Evolutionary conservation across 108 stramenopile species (phyloP), one percentile per base, ranked within the genome.

Genomic region (Fistulifera solaris): DNA sequence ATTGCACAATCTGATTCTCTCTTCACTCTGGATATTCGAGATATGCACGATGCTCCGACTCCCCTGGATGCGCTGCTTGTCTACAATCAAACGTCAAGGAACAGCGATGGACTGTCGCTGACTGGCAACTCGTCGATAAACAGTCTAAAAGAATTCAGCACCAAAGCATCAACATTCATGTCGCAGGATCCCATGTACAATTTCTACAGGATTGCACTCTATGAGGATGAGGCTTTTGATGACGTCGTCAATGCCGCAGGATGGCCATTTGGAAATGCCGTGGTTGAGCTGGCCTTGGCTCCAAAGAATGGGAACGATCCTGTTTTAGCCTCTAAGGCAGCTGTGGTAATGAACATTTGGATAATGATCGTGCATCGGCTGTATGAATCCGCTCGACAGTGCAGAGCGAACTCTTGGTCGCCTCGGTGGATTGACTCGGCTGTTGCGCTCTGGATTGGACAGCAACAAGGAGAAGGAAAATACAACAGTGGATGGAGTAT

Each of bases 401-500:
- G 80, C 28, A 52, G 70, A 19, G 53, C 57, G 10, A 28, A 44
- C 18, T 25, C 64, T 0, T 21, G 51, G 10, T 44, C 54, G 23
- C 54, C 52, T 45, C 55, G 45, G 27, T 56, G 26, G 4, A 47
- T 90, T 40, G 89, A 90, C 55, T 62, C 65, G 16, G 89, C 84
- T 16, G 81, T 86, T 19, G 89, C 75, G 2, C 65, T 83, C 17
- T 90, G 83, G 83, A 73, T 87, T 16, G 89, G 89, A 38, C 38
- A 74, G 18, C 65, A 71, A 10, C 68, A 73, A 48, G 63, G 48
- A 10, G 57, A 71, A 22, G 70, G 68, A 13, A 46, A 44, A 27
- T 67, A 52, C 46, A 70, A 75, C 38, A 48, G 63, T 18, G 88
- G 84, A 1, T 72, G 66, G 31, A 66, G 73, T 60, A 58, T 89